phyloP scores from a whole-genome alignment of 257 asterid genomes.

The Dorcoceras hygrometricum region DNA sequence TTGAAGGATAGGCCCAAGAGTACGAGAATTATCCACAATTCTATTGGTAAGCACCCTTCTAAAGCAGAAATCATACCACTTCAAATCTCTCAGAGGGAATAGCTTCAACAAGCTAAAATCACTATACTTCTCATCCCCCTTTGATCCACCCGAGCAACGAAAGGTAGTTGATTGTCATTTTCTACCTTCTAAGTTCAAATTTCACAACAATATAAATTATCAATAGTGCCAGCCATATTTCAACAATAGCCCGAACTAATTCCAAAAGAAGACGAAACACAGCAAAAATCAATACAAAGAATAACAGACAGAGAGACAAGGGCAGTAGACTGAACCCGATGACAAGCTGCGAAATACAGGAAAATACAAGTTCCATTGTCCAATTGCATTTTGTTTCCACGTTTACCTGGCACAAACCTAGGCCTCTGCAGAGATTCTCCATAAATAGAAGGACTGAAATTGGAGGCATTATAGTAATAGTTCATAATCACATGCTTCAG shows the following conservation, averaged over 20 bases:
- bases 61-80: slow-evolving; percentile 91
- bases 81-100: slow-evolving; percentile 56
- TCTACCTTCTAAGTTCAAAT: background rate
- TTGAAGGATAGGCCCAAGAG: slow-evolving; percentile 48
- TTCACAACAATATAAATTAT: background rate
- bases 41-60: slow-evolving; percentile 51
- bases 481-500: slow-evolving; percentile 58
- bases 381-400: slow-evolving; percentile 77
- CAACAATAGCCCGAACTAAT: too few species aligned
- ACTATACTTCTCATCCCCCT: slow-evolving; percentile 24
- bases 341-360: slow-evolving; percentile 18
- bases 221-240: background rate
- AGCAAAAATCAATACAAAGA: background rate
- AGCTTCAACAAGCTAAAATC: slow-evolving; percentile 47
- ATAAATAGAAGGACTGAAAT: slow-evolving; percentile 62
- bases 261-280: too few species aligned
- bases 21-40: slow-evolving; percentile 46
- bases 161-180: background rate
- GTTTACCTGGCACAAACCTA: slow-evolving; percentile 88
- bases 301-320: background rate
- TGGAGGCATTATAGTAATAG: slow-evolving; percentile 58
- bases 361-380: slow-evolving; percentile 59
- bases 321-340: slow-evolving; percentile 35
- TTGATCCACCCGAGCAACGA: background rate
- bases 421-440: slow-evolving; percentile 88